Base-by-base conservation (phyloP, 1,139 yeast species). In the Arxiozyma bovina region DNA sequence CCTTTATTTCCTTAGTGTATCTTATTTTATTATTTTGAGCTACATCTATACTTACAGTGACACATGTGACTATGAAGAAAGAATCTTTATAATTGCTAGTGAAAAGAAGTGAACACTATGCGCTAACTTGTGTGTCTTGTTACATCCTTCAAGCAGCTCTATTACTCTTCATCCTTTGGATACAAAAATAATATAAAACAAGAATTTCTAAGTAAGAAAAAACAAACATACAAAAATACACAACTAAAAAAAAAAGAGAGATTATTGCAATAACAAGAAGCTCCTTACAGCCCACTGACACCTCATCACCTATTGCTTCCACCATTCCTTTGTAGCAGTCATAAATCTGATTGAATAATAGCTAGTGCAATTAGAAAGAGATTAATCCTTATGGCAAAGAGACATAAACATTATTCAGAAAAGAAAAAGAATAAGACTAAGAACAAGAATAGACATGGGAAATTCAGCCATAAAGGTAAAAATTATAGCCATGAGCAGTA, bases 371-470 rank as follows among this genome's bases (percentile, higher is more conserved):
- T 27, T 30, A n/a, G 20, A 18, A 46, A n/a, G 22, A 27, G 23
- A 34, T 9, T 15, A 30, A n/a, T 22, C 17, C 18, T 8, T 2
- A 63, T 64, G 68, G 66, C 66, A 1, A 65, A 64, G 52, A 62
- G 69, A 53, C 69, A 66, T 45, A 65, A 63, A 52, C 70, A 66
- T 56, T 66, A 62, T 51, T 54, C 60, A n/a, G 59, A 61, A 41
- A 56, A 61, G 22, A 46, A 46, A 7, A 46, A 46, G 49, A 34
- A 38, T 11, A 34, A 22, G 11, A 46, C 12, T 21, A 22, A 38
- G n/a, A 25, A 25, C 21, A 42, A 3, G n/a, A 34, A 11, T 9
- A 20, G 42, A 18, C 42, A 34, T 4, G 60, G 61, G 43, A 54
- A 59, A 9, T 58, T 64, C 25, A 57, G 67, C 15, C 57, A 64